Evolutionary conservation across 2,329 filamentous ascomycete species (phyloP), one percentile per base, ranked within the genome.

Genomic region (Ascochyta clinopodiicola): DNA sequence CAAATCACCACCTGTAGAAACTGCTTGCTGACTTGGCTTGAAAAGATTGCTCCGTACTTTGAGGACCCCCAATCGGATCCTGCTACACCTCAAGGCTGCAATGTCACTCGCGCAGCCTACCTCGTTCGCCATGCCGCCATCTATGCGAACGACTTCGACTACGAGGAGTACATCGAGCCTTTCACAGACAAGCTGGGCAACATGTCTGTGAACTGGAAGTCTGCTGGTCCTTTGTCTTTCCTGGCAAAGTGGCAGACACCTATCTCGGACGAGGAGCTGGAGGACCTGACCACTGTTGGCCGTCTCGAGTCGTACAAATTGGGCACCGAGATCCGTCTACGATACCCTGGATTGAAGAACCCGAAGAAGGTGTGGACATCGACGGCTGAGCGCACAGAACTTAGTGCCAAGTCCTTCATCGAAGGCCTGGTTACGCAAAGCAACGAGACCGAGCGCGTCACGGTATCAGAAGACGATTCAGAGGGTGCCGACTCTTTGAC

Each of bases 221-320:
- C 78, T 54, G 79, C 86, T 0, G 82, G 83, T 0, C 74, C 79
- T 12, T 73, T 88, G 13, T 80, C 77, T 51, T 89, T 89, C 66
- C 74, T 88, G 22, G 69, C 76, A 1, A 76, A 73, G 29, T 89
- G 86, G 86, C 72, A 77, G 15, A 76, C 83, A 0, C 86, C 86
- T 5, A 77, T 87, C 38, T 80, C 74, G 44, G 78, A 84, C 7
- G 80, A 83, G 13, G 84, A 87, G 62, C 72, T 81, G 19, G 84
- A 86, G 62, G 77, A 86, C n/a, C 69, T 88, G 40, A 88, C 86
- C 12, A 79, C 83, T 15, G 81, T 86, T 17, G 86, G 86, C n/a
- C 79, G 80, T 57, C 76, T 87, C 4, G 84, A 88, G 68, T 84
- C 86, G 1, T 80, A 83, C 17, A 79, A 84, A 59, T 76, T 88